Base-by-base conservation (phyloP, 208 protist genomes). In the Leishmania braziliensis region DNA sequence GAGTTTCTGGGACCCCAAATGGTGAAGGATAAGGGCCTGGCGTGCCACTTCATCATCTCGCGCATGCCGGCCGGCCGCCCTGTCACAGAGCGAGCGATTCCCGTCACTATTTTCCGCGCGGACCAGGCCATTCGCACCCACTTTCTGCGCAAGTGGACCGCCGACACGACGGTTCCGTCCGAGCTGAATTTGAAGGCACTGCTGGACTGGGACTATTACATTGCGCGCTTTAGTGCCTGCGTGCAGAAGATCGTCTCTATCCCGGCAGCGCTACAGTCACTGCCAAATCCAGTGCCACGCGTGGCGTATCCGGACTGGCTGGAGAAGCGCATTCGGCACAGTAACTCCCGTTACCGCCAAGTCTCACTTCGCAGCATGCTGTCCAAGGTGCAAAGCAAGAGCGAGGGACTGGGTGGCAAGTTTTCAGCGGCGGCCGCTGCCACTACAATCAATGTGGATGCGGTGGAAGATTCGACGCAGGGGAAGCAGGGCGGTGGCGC, bases 201-300 rank as follows among this genome's bases (percentile, higher is more conserved):
- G 39, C 88, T 99, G 18, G 99, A 99, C 89, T 99, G 99, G 99
- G 95, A 99, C 80, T 99, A 99, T 92, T 99, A 99, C 94, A 99
- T 97, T 2, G 90, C 95, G 5, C 96, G 99, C 69, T 96, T 99
- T 60, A 98, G 86, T 60, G 92, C 91, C 10, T 95, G 96, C 63
- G 98, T 99, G 75, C 98, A 99, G 88, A 99, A 99, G 86, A 99
- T 99, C 79, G 98, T 99, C 78, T 99, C 99, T 10, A 99, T 99
- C 83, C 99, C 99, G 2, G 99, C 99, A 6, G 98, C 98, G 20
- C 87, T 99, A 58, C 99, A 99, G 87, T 86, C 86, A 16, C 72
- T 99, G 39, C 69, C 82, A 0, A 99, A 99, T 88, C 99, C 99
- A 14, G 97, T 99, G 1, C 98, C 99, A 29, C 93, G 98, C 9